Conservation (phyloP, 169 alveolate genomes). For the Babesia sp. region DNA sequence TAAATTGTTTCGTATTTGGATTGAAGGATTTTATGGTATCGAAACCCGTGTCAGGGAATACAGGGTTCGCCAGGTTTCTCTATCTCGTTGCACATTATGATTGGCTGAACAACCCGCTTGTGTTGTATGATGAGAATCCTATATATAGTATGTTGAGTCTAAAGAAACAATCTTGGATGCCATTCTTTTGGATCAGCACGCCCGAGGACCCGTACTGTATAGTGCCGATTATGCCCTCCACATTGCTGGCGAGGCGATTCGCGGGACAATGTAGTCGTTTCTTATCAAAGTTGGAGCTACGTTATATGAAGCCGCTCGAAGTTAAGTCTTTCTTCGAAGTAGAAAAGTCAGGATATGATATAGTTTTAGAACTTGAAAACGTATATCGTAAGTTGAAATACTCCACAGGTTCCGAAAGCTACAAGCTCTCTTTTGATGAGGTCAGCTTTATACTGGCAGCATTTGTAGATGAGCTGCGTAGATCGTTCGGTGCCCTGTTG, state of each 20-base stretch:
- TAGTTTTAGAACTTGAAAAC: conserved; percentile 6
- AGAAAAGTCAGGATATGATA: neutral
- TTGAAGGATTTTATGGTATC: conserved; percentile 18
- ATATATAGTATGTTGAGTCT: neutral
- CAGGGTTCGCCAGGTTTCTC: conserved; percentile 27
- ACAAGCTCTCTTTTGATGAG: conserved; percentile 14
- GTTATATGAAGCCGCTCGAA: neutral
- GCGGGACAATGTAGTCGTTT: conserved; percentile 15
- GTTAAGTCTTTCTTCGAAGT: neutral
- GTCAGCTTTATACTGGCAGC: conserved; percentile 1
- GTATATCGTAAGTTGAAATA: conserved; percentile 1
- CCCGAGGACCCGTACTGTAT: conserved; percentile 50
- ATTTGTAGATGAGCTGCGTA: neutral
- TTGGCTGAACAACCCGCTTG: conserved; percentile 20
- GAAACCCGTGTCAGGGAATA: neutral
- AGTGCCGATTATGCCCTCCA: conserved; percentile 19
- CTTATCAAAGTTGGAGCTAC: conserved; percentile 5
- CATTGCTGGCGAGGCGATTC: conserved; percentile 15
- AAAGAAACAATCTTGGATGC: conserved; percentile 15
- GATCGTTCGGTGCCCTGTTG: neutral
- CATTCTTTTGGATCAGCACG: conserved; percentile 30
- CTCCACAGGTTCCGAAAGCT: neutral
- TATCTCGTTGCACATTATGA: conserved; percentile 37
- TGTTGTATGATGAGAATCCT: neutral
- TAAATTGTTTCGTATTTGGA: conserved; percentile 14